Percentiles rank a stretch among this genome's conserved stretches.
These are phyloP conservation scores for Nicotiana attenuata DNA, from an alignment of 257 asterid species.

Conservation along the genomic window DNA sequence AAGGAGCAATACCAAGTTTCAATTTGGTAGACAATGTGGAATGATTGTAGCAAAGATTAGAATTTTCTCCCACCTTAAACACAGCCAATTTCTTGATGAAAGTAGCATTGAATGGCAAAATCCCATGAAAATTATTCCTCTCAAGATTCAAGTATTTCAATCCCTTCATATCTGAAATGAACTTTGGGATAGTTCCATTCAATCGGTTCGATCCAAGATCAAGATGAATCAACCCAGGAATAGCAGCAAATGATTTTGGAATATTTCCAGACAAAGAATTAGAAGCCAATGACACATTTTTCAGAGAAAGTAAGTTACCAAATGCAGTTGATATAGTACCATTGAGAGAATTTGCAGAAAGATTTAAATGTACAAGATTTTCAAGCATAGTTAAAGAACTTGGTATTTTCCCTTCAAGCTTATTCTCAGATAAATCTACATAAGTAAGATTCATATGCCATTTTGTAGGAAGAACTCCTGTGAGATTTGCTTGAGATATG, in stretches of 20 bases:
- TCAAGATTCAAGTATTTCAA: conserved; percentile 72
- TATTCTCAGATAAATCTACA: conserved; percentile 66
- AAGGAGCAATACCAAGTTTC: conserved; percentile 89
- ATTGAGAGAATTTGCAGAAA: conserved; percentile 67
- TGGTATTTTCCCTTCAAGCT: conserved; percentile 60
- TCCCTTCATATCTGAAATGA: conserved; percentile 54
- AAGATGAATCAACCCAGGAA: conserved; percentile 56
- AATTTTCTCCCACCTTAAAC: conserved; percentile 65
- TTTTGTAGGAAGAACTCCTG: conserved; percentile 57
- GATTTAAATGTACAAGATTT: conserved; percentile 51
- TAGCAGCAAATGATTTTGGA: conserved; percentile 61
- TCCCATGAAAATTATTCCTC: conserved; percentile 67
- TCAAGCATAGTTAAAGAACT: conserved; percentile 53
- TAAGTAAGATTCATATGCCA: conserved; percentile 66
- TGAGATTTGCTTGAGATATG: conserved; percentile 56
- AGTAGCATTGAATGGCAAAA: conserved; percentile 75
- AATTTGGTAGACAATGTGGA: conserved; percentile 46
- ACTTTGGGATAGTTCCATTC: conserved; percentile 74
- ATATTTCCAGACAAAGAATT: conserved; percentile 63
- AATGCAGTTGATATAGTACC: conserved; percentile 62
- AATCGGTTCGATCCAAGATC: conserved; percentile 80
- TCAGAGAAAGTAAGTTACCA: conserved; percentile 57
- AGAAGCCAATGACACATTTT: conserved; percentile 56
- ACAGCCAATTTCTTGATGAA: conserved; percentile 53
- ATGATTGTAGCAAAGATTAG: conserved; percentile 73